Base-by-base conservation (phyloP, 2,329 filamentous ascomycete genomes). In the Akanthomyces uredinophilus region DNA sequence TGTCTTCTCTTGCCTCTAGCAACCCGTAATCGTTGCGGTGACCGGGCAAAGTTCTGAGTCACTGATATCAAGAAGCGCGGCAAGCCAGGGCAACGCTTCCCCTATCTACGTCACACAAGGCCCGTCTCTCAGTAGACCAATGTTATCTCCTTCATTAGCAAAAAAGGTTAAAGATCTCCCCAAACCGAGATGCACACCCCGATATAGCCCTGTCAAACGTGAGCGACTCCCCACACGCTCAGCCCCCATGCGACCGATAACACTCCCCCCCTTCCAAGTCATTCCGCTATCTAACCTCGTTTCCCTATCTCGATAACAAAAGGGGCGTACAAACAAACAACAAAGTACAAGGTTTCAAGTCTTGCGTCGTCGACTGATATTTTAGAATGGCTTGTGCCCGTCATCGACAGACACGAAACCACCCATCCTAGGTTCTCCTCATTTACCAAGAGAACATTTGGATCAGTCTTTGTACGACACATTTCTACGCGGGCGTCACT, bases 401-500 rank as follows among this genome's bases (percentile, higher is more conserved):
- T 37, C 47, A 44, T 51, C 11, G 22, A 59, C 46, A 50, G 20
- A 60, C 5, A 27, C 37, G 39, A 24, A 46, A 20, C 56, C 57
- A 60, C 39, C 57, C 27, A 60, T 60, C 39, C 47, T 60, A 60
- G 39, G 53, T 53, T 51, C 46, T 29, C 32, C n/a, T 10, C 6
- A 1, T 50, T 44, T 20, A 53, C 5, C 18, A 18, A 39, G 35
- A 60, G 47, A 50, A 37, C 44, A 60, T 60, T 50, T 61, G 18
- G 24, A 61, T 55, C 51, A 44, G 52, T 18, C 18, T 43, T 37
- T 32, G 2, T 61, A 39, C 22, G 41, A 22, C 5, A 53, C 29
- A 50, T 57, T 44, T 58, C 54, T 58, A 57, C 54, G 46, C 46
- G 35, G 18, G 47, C 44, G 53, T 62, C 60, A 62, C 60, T 46